phyloP scores from a whole-genome alignment of 176 grass and related monocot species.

The Cenchrus fungigraminus region DNA sequence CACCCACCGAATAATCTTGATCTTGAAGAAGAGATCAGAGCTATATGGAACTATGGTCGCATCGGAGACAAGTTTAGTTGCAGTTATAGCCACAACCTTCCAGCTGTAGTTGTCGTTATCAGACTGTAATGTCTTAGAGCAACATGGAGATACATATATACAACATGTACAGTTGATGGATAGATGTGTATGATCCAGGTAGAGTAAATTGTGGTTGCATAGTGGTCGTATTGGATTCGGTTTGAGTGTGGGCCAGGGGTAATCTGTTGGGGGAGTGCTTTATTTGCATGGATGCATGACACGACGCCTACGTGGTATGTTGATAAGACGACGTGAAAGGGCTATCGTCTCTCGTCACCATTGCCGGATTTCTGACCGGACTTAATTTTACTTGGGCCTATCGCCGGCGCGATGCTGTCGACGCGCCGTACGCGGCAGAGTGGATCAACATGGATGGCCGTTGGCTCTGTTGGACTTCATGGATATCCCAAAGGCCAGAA shows the following conservation, averaged over 20 bases:
- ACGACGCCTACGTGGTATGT: slow-evolving; percentile 43
- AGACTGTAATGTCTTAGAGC: neutral
- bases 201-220: neutral
- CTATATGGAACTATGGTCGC: neutral
- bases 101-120: neutral
- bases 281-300: slow-evolving; percentile 17
- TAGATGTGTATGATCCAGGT: neutral
- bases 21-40: neutral
- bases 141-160: neutral
- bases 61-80: neutral
- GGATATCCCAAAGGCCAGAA: neutral
- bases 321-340: slow-evolving; percentile 46
- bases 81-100: neutral
- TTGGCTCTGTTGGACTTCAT: neutral
- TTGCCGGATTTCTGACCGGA: neutral
- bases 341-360: slow-evolving; percentile 32
- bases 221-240: neutral
- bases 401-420: neutral
- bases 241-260: slow-evolving; percentile 33
- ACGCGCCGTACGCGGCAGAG: neutral
- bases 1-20: neutral
- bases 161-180: neutral
- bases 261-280: slow-evolving; percentile 33
- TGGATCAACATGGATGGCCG: slow-evolving; percentile 5
- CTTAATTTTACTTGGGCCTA: neutral